Percentiles rank a stretch among this genome's conserved stretches.
These are phyloP conservation scores for Cantharellus cinnabarinus DNA, from an alignment of 768 basidiomycete species.

Conservation along the genomic window DNA sequence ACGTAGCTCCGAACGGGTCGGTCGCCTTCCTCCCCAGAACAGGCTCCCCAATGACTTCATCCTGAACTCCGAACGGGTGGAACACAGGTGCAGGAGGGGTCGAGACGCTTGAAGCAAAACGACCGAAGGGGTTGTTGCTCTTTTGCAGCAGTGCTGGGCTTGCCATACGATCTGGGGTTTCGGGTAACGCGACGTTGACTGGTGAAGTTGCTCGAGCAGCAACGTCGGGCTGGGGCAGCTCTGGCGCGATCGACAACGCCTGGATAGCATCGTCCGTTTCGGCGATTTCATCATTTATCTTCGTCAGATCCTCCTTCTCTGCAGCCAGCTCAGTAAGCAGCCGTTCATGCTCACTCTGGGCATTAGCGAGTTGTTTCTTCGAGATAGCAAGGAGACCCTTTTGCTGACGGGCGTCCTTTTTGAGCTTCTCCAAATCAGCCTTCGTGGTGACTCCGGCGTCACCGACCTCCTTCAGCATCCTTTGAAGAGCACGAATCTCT, in stretches of 20 bases:
- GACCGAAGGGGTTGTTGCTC: conserved; percentile 86
- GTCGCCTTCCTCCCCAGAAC: no score
- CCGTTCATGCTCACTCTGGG: conserved; percentile 62
- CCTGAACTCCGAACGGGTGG: neutral
- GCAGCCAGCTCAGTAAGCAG: conserved; percentile 16
- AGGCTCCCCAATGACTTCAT: neutral
- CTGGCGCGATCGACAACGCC: conserved; percentile 21
- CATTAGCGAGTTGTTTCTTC: conserved; percentile 74
- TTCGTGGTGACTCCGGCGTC: conserved; percentile 52
- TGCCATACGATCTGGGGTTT: conserved; percentile 17
- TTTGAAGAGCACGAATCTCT: conserved; percentile 69
- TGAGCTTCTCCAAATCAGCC: conserved; percentile 62
- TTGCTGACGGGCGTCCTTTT: conserved; percentile 90
- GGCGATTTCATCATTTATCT: conserved; percentile 29
- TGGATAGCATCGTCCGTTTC: conserved; percentile 30
- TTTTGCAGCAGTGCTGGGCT: conserved; percentile 28
- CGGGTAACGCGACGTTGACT: neutral
- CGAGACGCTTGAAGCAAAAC: conserved; percentile 18
- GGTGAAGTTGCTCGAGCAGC: neutral
- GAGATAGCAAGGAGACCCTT: conserved; percentile 89
- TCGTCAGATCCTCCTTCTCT: conserved; percentile 9
- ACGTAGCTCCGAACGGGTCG: no score
- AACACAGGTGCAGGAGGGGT: neutral
- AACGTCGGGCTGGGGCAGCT: neutral
- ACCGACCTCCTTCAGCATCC: conserved; percentile 61